Percentiles rank a stretch among this genome's conserved stretches.
These are phyloP conservation scores for Kokia cookei DNA, from an alignment of 441 rosid genomes.

Conservation along the genomic window DNA sequence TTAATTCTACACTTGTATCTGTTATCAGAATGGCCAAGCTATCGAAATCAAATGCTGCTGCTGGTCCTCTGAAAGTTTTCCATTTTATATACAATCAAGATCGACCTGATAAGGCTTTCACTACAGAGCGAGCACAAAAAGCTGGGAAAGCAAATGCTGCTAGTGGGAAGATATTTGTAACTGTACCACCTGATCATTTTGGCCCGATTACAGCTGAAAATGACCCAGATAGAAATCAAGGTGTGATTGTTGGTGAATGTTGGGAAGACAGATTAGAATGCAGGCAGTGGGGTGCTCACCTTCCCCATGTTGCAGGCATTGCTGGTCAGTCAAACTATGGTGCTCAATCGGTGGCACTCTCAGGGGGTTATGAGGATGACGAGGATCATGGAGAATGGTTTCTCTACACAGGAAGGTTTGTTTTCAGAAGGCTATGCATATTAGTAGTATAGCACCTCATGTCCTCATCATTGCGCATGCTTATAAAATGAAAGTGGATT, in stretches of 20 bases:
- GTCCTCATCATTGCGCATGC: neutral
- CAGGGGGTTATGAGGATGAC: constrained; percentile 81
- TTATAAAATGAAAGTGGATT: neutral
- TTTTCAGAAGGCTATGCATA: neutral
- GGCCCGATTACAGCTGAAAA: constrained; percentile 81
- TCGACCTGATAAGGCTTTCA: constrained; percentile 71
- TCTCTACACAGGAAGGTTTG: constrained; percentile 88
- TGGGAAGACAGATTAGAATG: constrained; percentile 75
- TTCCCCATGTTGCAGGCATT: constrained; percentile 76
- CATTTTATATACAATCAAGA: constrained; percentile 60
- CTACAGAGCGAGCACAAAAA: constrained; percentile 66
- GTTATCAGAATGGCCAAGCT: constrained; percentile 67
- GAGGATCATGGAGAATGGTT: constrained; percentile 98
- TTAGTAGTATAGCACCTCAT: neutral
- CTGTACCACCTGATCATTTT: constrained; percentile 67
- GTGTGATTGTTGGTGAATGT: constrained; percentile 76
- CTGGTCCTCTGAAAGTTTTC: constrained; percentile 21
- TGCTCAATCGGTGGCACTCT: constrained; percentile 83
- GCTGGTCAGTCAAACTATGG: constrained; percentile 74
- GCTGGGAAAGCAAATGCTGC: constrained; percentile 83
- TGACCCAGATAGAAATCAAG: constrained; percentile 72
- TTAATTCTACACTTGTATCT: constrained; percentile 58
- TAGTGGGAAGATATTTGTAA: constrained; percentile 73
- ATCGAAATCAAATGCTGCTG: constrained; percentile 25
- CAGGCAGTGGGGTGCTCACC: constrained; percentile 84